These are phyloP conservation scores for Kodamaea neixiangensis DNA, from an alignment of 805 yeast species.

Conservation along the genomic window DNA sequence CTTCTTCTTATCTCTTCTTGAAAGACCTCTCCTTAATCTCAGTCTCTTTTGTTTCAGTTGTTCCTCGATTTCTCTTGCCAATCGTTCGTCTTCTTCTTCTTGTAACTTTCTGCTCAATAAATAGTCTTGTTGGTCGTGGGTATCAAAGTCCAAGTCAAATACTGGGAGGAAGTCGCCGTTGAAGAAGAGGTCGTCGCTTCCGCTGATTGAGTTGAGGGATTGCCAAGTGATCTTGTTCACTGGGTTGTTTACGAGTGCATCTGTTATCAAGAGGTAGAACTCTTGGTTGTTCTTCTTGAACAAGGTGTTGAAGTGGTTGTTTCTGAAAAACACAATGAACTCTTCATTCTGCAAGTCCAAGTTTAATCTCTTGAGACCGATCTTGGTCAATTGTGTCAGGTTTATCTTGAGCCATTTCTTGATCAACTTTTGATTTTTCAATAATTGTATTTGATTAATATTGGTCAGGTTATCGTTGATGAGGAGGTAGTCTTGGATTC, in stretches of 20 bases:
- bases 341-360: slow-evolving; percentile 50
- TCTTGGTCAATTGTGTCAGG: slow-evolving; percentile 72
- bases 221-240: slow-evolving; percentile 73
- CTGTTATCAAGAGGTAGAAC: slow-evolving; percentile 72
- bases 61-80: slow-evolving; percentile 41
- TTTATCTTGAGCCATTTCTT: slow-evolving; percentile 52
- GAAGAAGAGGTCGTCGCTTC: slow-evolving; percentile 68
- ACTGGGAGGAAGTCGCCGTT: slow-evolving; percentile 64
- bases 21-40: slow-evolving; percentile 1
- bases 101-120: slow-evolving; percentile 50
- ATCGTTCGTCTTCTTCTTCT: slow-evolving; percentile 56
- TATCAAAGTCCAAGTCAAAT: slow-evolving; percentile 24
- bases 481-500: slow-evolving; percentile 58
- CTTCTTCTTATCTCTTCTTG: slow-evolving; percentile 4
- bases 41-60: slow-evolving; percentile 5
- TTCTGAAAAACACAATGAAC: slow-evolving; percentile 76
- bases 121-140: slow-evolving; percentile 22
- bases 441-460: slow-evolving; percentile 11
- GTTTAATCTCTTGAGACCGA: slow-evolving; percentile 57
- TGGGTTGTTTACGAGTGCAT: slow-evolving; percentile 56
- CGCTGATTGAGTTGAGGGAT: slow-evolving; percentile 63
- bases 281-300: slow-evolving; percentile 48
- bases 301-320: slow-evolving; percentile 84
- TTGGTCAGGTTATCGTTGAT: slow-evolving; percentile 13
- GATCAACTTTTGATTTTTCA: slow-evolving; percentile 20